These are phyloP conservation scores for Magnolia officinalis DNA, from an alignment of 164 flowering plant species.

Conservation along the genomic window DNA sequence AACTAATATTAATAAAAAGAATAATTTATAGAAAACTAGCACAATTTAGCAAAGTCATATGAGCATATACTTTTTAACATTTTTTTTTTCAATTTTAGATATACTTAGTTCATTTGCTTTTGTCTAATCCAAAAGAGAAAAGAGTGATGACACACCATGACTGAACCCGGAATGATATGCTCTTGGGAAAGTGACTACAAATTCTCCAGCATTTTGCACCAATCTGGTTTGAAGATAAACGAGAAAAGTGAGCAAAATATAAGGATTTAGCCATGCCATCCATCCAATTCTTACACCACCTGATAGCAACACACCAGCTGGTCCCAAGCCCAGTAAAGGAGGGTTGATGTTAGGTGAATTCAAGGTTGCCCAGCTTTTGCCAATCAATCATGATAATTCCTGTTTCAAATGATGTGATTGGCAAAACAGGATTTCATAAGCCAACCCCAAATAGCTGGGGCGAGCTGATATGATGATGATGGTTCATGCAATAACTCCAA, in stretches of 20 bases:
- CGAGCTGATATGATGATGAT: no score
- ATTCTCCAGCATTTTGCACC: constrained; percentile 98
- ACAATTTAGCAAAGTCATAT: not conserved
- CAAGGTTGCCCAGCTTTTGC: no score
- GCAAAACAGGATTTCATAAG: no score
- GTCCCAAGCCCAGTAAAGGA: not conserved
- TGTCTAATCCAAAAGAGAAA: not conserved
- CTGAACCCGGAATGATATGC: constrained; percentile 99
- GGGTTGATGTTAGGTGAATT: no score
- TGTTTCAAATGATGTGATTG: no score
- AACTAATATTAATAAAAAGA: no score
- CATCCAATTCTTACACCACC: not conserved
- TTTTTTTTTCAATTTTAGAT: no score
- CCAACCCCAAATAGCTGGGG: no score
- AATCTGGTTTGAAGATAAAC: constrained; percentile 49
- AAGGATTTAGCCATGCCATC: not conserved
- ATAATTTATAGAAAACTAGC: not conserved
- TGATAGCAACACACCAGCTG: not conserved
- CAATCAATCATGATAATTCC: no score
- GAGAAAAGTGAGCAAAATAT: constrained; percentile 7
- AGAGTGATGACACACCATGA: constrained; percentile 61
- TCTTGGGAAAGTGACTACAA: constrained; percentile 97
- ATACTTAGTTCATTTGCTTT: constrained; percentile 3
- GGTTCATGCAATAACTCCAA: no score
- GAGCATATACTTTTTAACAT: not conserved